Base-by-base conservation (phyloP, 192 early-diverging fungal genomes). In the Gorgonomyces haynaldii region DNA sequence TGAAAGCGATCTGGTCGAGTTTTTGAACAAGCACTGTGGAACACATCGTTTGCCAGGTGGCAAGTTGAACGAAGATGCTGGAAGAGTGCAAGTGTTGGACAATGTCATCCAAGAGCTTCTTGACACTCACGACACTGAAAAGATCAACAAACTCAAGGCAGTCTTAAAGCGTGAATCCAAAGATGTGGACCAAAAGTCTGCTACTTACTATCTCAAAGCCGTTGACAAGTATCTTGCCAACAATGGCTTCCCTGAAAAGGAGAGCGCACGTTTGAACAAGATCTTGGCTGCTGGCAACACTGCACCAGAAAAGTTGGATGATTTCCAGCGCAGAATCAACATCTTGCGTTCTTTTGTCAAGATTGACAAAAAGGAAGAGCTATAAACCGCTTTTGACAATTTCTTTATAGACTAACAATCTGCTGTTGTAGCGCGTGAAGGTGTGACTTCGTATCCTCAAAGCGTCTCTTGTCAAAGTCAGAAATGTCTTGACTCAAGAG, bases 131-230 rank as follows among this genome's bases (percentile, higher is more conserved):
- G 70, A 66, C 47, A 54, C 56, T 19, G 57, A 53, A 42, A 39
- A 82, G n/a, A 50, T 79, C 24, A 48, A 47, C 9, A 43, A 64
- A 22, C 64, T 67, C 12, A 57, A 61, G 35, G 45, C 60, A 24
- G 36, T 62, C 2, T 50, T 56, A 19, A 62, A 70, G 39, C 67
- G 66, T 31, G 48, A 60, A 45, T 64, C 59, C 16, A 22, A 32
- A 30, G 7, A 13, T 16, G 1, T 27, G 5, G 2, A n/a, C 16
- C 15, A 23, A 8, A 67, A 56, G 15, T 81, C 71, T 56, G 83
- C 89, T 24, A 65, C 72, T 37, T 95, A 91, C 73, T 98, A 98
- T 54, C 61, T 67, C 57, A 96, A 92, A 62, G 79, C 88, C 49
- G 88, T 96, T 82, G 79, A 89, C 63, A 94, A 95, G 70, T 74